Evolutionary conservation across 305 asterid genomes (phyloP).

Genomic region (Ilex paraguariensis): DNA sequence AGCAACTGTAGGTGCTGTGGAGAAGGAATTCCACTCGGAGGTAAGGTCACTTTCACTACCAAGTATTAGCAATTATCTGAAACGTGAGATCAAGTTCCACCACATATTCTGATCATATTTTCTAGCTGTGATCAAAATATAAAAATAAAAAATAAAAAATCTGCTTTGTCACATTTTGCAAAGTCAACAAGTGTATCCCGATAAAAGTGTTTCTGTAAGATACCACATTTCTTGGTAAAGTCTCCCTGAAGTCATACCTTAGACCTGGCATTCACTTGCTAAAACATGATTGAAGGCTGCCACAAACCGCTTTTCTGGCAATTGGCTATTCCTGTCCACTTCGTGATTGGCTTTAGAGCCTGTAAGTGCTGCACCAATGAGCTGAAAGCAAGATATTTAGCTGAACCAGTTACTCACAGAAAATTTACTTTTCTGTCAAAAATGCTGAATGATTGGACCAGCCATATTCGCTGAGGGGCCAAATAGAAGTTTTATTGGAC

Average conservation of each 20-base stretch:
- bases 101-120: background rate
- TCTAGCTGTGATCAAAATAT: background rate
- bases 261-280: background rate
- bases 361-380: no score
- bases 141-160: no score
- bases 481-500: no score
- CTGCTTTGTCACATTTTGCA: background rate
- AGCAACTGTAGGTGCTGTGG: slow-evolving; percentile 87
- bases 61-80: background rate
- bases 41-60: slow-evolving; percentile 19
- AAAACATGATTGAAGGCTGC: no score
- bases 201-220: background rate
- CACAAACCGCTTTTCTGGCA: no score
- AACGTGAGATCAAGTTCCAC: background rate
- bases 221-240: background rate
- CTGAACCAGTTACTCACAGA: no score
- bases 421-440: no score
- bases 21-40: slow-evolving; percentile 82
- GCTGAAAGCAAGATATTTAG: no score
- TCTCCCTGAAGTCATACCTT: background rate
- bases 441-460: no score
- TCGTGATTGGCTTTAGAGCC: no score
- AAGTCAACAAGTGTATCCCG: background rate
- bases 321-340: no score
- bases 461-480: no score